Percentiles rank a stretch among this genome's conserved stretches.
phyloP scores from a whole-genome alignment of 2,329 filamentous ascomycete species.

The Hymenoscyphus infarciens region DNA sequence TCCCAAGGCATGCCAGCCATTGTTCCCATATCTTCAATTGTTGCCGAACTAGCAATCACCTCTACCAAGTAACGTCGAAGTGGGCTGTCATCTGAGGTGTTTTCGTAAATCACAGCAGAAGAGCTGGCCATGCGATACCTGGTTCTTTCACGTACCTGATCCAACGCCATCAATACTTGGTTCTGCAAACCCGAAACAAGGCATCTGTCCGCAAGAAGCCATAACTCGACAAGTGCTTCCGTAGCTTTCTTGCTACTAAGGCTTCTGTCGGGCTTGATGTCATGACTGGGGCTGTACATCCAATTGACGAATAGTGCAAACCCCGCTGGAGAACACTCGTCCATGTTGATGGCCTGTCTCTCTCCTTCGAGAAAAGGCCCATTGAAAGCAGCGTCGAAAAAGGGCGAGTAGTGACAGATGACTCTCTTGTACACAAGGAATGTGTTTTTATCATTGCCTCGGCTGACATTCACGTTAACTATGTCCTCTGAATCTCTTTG shows the following conservation, averaged over 20 bases:
- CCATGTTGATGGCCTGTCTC: not conserved
- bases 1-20: not conserved
- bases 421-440: slow-evolving; percentile 2
- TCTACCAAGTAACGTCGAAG: not conserved
- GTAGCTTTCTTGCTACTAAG: not conserved
- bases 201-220: slow-evolving; percentile 6
- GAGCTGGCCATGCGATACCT: not conserved
- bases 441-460: not conserved
- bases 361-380: not conserved
- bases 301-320: slow-evolving; percentile 3
- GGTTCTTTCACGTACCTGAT: not conserved
- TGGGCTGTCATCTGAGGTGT: not conserved
- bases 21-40: not conserved
- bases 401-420: slow-evolving; percentile 5
- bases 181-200: not conserved
- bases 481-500: not conserved
- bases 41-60: not conserved
- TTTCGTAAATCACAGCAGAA: not conserved
- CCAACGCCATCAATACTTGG: not conserved
- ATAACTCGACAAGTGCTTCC: not conserved
- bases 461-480: slow-evolving; percentile 5
- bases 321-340: not conserved
- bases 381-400: slow-evolving; percentile 3
- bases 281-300: slow-evolving; percentile 4
- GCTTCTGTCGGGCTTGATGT: not conserved